These are phyloP conservation scores for Ceratocystis ficicola DNA, from an alignment of 2,329 filamentous ascomycete genomes.

Conservation along the genomic window DNA sequence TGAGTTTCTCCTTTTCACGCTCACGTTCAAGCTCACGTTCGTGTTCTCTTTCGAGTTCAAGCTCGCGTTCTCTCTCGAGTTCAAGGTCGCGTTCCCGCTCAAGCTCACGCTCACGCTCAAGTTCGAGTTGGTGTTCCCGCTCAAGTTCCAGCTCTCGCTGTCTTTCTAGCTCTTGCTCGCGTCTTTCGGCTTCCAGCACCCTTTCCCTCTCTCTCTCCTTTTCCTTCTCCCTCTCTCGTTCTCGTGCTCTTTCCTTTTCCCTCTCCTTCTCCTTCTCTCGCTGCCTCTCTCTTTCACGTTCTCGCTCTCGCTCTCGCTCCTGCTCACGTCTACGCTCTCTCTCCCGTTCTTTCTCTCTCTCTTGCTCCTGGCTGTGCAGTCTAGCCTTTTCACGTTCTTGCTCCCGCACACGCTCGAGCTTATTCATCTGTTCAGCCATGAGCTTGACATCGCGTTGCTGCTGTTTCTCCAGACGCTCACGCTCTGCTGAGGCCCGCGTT, in stretches of 20 bases:
- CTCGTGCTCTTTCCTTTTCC: slow-evolving; percentile 23
- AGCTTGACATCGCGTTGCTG: slow-evolving; percentile 53
- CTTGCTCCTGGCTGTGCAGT: slow-evolving; percentile 46
- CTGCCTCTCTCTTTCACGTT: slow-evolving; percentile 3
- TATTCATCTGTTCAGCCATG: slow-evolving; percentile 47
- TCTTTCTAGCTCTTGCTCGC: slow-evolving; percentile 7
- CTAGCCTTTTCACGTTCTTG: slow-evolving; percentile 59
- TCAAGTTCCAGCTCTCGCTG: slow-evolving; percentile 9
- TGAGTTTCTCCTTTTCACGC: slow-evolving; percentile 11
- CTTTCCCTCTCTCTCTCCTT: slow-evolving; percentile 24
- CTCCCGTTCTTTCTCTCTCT: slow-evolving; percentile 44
- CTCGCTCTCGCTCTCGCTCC: slow-evolving; percentile 13
- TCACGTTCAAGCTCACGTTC: slow-evolving; percentile 14
- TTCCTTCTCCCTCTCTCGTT: slow-evolving; percentile 23
- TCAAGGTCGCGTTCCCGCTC: slow-evolving; percentile 3
- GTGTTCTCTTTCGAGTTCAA: slow-evolving; percentile 11
- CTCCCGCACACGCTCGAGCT: slow-evolving; percentile 54
- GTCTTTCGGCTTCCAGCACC: slow-evolving; percentile 22
- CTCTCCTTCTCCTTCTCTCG: slow-evolving; percentile 13
- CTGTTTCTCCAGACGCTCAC: slow-evolving; percentile 53
- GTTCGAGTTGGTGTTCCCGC: slow-evolving; percentile 32
- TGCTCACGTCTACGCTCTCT: slow-evolving; percentile 27
- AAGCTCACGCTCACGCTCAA: slow-evolving; percentile 32
- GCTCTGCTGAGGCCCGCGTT: slow-evolving; percentile 47
- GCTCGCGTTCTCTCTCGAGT: neutral